Evolutionary conservation across 2,329 filamentous ascomycete species (phyloP).

Genomic region (Cercospora sesami): DNA sequence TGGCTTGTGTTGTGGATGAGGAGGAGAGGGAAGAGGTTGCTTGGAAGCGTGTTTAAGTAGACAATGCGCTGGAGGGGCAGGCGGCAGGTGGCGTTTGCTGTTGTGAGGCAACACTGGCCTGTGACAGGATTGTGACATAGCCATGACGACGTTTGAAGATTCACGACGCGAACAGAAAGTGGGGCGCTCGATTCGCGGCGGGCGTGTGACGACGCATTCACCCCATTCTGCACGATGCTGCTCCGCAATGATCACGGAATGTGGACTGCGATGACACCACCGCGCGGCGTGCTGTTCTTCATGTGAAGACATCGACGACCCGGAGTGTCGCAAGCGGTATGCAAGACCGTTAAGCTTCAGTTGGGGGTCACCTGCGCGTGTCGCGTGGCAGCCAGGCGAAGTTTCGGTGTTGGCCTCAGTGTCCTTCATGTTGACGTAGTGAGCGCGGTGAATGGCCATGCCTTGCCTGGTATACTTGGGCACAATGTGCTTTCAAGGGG

Average conservation of each 20-base stretch:
- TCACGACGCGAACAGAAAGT: background rate
- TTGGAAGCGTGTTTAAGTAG: constrained; percentile 4
- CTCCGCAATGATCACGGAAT: background rate
- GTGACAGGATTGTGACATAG: background rate
- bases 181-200: background rate
- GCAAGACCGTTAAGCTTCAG: background rate
- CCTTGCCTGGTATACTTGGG: background rate
- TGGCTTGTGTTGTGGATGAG: constrained; percentile 11
- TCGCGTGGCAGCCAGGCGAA: background rate
- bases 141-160: background rate
- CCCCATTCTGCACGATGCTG: background rate
- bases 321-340: background rate
- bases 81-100: constrained; percentile 1
- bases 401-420: background rate
- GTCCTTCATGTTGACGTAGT: background rate
- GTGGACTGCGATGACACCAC: constrained; percentile 1
- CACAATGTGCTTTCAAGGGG: background rate
- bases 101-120: background rate
- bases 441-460: background rate
- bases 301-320: constrained; percentile 4
- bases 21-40: background rate
- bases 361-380: background rate
- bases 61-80: background rate
- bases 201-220: background rate
- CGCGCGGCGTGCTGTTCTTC: background rate